Evolutionary conservation across 441 rosid species (phyloP), one percentile per base, ranked within the genome.

Genomic region (Brassica balearica): DNA sequence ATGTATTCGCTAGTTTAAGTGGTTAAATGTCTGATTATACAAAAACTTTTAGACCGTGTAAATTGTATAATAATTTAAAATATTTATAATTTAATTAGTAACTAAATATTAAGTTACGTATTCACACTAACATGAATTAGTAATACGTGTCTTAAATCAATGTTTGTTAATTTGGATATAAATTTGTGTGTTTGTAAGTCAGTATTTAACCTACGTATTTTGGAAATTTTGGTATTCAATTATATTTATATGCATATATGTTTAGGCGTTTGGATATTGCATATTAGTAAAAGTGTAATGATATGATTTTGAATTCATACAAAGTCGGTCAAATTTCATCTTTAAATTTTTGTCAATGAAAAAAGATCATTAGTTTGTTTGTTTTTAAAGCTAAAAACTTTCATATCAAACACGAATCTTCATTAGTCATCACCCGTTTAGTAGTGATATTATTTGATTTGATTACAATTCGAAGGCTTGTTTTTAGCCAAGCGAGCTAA

Each of bases 391-490:
- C 38, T 41, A 25, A 58, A 43, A 41, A 41, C 66, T 78, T 72
- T 71, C 60, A 17, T 5, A 66, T 43, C 73, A 59, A 66, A 46
- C 29, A 72, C 1, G 32, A 72, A 59, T 66, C 41, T 72, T 66
- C 64, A 32, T 46, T 58, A 65, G 25, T 65, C 77, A 77, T 65
- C 77, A 72, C 72, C 68, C 7, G 66, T 74, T 74, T 65, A 27
- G 20, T 74, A 74, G 55, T 69, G 67, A 27, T 4, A 51, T 41
- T 62, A 69, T 11, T 4, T 20, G 68, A 20, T 64, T 73, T 74
- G 56, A 41, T 19, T 19, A 38, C 62, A 63, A 19, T 80, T 43
- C 46, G 29, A 79, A 74, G 51, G 25, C 61, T 51, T 68, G 65
- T 69, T 51, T 36, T 62, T 73, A 25, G 6, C 65, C 6, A 68